Base-by-base conservation (phyloP, 805 yeast genomes). In the Kockiozyma suomiensis region DNA sequence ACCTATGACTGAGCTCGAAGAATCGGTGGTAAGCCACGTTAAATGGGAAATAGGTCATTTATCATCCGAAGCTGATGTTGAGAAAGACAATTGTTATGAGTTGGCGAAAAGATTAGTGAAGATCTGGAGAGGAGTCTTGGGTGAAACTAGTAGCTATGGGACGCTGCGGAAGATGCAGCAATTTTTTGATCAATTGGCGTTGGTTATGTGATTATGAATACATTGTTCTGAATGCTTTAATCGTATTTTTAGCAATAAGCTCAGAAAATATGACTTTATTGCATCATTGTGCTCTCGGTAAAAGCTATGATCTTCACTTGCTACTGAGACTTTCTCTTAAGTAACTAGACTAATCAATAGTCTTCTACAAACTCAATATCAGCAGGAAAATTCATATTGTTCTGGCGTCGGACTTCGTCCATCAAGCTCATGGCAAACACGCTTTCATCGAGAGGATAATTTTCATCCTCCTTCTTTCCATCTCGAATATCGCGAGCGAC, bases 361-460 rank as follows among this genome's bases (percentile, higher is more conserved):
- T 35, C 17, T 23, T 49, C 49, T 4, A 54, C 52, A n/a, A 7
- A 23, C 35, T 54, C 58, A 47, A 54, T 38, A 2, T 46, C 56
- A 21, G 38, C 56, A 5, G 82, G 80, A 64, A 80, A 83, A 28
- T 65, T 71, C 48, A 83, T 74, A 5, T 77, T 81, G 60, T 73
- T 74, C 54, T 80, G 77, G 48, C 69, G 59, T 61, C 87, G 74
- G 38, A 79, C 72, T 55, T 69, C 64, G 67, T 83, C 86, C 79
- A 82, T 73, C n/a, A 76, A 69, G 21, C 70, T 73, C 81, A 81
- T 78, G 41, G 82, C 78, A 50, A 76, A 68, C 40, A 79, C 64
- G 33, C 82, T 75, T 70, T 84, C 86, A 4, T 68, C 75, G 69
- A 74, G 75, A 1, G 85, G 79, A 68, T 77, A 70, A 2, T 69